These are phyloP conservation scores for Ilex aquifolium DNA, from an alignment of 257 asterid species.

Conservation along the genomic window DNA sequence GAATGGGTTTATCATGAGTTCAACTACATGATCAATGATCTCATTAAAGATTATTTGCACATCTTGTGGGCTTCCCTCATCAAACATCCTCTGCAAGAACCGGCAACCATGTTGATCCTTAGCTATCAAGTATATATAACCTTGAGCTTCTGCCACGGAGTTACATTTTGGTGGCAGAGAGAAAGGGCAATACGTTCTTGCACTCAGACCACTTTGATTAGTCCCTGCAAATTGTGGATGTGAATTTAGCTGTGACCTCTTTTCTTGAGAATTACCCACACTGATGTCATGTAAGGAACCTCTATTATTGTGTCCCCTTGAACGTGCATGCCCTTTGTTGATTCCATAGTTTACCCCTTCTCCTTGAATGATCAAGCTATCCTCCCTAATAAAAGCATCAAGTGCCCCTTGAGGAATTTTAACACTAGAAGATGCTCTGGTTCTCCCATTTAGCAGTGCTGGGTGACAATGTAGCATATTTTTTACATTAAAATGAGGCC, in stretches of 20 bases:
- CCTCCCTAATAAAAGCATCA: constrained; percentile 36
- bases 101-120: constrained; percentile 97
- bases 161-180: constrained; percentile 36
- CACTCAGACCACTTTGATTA: constrained; percentile 21
- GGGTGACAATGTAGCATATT: constrained; percentile 25
- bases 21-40: constrained; percentile 68
- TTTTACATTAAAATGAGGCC: constrained; percentile 23
- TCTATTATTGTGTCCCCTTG: constrained; percentile 19
- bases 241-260: constrained; percentile 28
- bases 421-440: constrained; percentile 23
- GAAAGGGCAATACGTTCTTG: constrained; percentile 25
- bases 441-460: constrained; percentile 24
- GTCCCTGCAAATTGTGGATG: constrained; percentile 17
- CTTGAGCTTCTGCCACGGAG: constrained; percentile 56
- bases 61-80: constrained; percentile 66
- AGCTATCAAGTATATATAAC: constrained; percentile 42
- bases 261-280: constrained; percentile 30
- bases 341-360: constrained; percentile 30
- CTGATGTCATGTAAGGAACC: constrained; percentile 23
- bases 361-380: constrained; percentile 47
- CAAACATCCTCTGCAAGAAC: constrained; percentile 78
- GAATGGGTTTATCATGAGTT: constrained; percentile 87
- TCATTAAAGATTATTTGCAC: constrained; percentile 63
- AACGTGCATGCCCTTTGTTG: constrained; percentile 26
- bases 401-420: constrained; percentile 32